Evolutionary conservation across 805 yeast genomes (phyloP).

Genomic region (Yarrowia divulgata): DNA sequence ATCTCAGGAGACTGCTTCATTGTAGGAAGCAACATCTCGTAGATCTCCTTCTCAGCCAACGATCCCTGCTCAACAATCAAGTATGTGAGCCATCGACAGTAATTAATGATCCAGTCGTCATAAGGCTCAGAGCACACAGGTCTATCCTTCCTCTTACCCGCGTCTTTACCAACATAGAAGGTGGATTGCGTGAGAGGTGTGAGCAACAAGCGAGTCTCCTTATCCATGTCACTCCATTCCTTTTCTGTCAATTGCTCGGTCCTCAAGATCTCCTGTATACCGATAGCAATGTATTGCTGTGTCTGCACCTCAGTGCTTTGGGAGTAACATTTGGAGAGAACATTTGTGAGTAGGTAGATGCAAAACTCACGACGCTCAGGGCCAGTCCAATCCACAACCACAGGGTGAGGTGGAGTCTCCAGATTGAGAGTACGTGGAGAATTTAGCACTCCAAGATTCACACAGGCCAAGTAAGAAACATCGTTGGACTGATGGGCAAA

Average conservation of each 20-base stretch:
- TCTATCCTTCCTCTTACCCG: slow-evolving; percentile 6
- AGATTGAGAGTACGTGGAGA: background rate
- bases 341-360: slow-evolving; percentile 66
- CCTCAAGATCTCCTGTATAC: slow-evolving; percentile 75
- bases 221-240: slow-evolving; percentile 4
- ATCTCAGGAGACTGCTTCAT: slow-evolving; percentile 65
- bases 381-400: slow-evolving; percentile 31
- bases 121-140: slow-evolving; percentile 46
- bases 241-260: slow-evolving; percentile 2
- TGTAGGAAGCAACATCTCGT: slow-evolving; percentile 67
- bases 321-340: slow-evolving; percentile 84
- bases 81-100: slow-evolving; percentile 71
- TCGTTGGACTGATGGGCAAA: slow-evolving; percentile 21
- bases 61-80: slow-evolving; percentile 47
- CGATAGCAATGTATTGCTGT: slow-evolving; percentile 83
- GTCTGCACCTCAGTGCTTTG: slow-evolving; percentile 86
- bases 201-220: slow-evolving; percentile 10
- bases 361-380: slow-evolving; percentile 55
- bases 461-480: slow-evolving; percentile 21
- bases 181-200: slow-evolving; percentile 53
- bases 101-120: slow-evolving; percentile 72
- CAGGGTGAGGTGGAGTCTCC: slow-evolving; percentile 22
- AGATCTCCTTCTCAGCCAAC: slow-evolving; percentile 55
- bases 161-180: slow-evolving; percentile 43
- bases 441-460: slow-evolving; percentile 15